These are phyloP conservation scores for Pholiota conissans DNA, from an alignment of 768 basidiomycete genomes.

Conservation along the genomic window DNA sequence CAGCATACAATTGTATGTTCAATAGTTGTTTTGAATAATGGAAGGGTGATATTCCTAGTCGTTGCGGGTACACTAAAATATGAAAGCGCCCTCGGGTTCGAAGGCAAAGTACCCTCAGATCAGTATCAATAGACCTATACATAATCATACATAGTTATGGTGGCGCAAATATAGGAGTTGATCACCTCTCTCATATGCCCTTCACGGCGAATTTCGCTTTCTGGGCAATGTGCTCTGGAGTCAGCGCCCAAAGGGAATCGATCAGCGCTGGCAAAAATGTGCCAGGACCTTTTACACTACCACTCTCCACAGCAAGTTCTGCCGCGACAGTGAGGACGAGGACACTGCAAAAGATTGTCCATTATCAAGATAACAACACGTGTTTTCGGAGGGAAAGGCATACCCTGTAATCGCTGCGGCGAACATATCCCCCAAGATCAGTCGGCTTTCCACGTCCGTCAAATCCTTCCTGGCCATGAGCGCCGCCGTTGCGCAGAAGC, in stretches of 20 bases:
- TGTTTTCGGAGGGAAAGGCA: slow-evolving; percentile 18
- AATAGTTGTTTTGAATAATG: too few species aligned
- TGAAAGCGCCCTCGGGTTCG: too few species aligned
- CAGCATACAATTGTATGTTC: too few species aligned
- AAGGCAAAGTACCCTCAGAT: too few species aligned
- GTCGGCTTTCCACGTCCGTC: slow-evolving; percentile 19
- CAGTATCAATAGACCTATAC: too few species aligned
- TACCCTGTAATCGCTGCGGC: slow-evolving; percentile 77
- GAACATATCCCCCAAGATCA: slow-evolving; percentile 80
- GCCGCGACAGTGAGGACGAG: slow-evolving; percentile 62
- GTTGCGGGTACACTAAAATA: too few species aligned
- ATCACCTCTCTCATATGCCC: not conserved
- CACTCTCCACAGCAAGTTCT: slow-evolving; percentile 51
- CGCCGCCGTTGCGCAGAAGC: slow-evolving; percentile 72
- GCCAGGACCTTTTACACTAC: slow-evolving; percentile 58
- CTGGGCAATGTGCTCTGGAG: slow-evolving; percentile 27
- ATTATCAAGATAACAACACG: not conserved
- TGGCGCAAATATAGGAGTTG: too few species aligned
- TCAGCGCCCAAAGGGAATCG: slow-evolving; percentile 49
- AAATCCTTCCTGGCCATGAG: slow-evolving; percentile 31
- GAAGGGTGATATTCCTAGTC: too few species aligned
- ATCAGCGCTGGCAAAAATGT: slow-evolving; percentile 67
- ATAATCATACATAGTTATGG: too few species aligned
- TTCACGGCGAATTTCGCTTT: not conserved
- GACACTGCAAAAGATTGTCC: slow-evolving; percentile 35